Evolutionary conservation across 345 rosid genomes (phyloP).

Genomic region (Syzygium grande): DNA sequence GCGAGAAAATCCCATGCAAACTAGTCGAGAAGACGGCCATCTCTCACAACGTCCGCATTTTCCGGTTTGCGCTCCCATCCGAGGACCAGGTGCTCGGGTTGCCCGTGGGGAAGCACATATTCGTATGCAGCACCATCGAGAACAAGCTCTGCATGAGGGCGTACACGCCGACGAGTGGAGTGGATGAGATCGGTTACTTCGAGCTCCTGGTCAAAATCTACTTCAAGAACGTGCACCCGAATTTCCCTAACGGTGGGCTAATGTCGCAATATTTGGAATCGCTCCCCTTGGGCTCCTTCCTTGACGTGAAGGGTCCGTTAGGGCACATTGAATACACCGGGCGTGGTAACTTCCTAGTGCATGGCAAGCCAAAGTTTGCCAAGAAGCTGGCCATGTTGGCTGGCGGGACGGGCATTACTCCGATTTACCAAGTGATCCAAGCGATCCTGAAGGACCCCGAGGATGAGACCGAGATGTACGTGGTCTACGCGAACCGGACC

Average conservation of each 20-base stretch:
- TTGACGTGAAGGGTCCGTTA: constrained; percentile 82
- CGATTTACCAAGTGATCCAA: constrained; percentile 72
- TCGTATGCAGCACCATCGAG: constrained; percentile 56
- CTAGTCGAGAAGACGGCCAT: constrained; percentile 62
- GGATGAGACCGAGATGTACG: constrained; percentile 69
- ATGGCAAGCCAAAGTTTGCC: constrained; percentile 66
- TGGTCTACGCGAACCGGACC: constrained; percentile 82
- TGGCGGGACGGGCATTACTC: constrained; percentile 95
- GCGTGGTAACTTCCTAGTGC: constrained; percentile 60
- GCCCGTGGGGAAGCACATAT: constrained; percentile 83
- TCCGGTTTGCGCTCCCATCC: constrained; percentile 59
- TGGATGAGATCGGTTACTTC: constrained; percentile 63
- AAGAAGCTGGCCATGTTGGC: constrained; percentile 84
- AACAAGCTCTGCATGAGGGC: constrained; percentile 79
- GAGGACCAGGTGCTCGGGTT: constrained; percentile 69
- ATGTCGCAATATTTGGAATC: constrained; percentile 84
- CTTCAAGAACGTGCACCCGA: constrained; percentile 69
- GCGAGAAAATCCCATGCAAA: constrained; percentile 72
- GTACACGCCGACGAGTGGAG: constrained; percentile 66
- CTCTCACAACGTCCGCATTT: constrained; percentile 62
- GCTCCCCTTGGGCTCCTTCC: constrained; percentile 35
- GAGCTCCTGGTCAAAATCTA: constrained; percentile 79
- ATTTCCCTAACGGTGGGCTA: constrained; percentile 75
- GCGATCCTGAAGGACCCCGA: constrained; percentile 71
- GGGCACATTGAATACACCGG: constrained; percentile 86